Evolutionary conservation across 2,329 filamentous ascomycete species (phyloP), one percentile per base, ranked within the genome.

Genomic region (Madurella mycetomatis): DNA sequence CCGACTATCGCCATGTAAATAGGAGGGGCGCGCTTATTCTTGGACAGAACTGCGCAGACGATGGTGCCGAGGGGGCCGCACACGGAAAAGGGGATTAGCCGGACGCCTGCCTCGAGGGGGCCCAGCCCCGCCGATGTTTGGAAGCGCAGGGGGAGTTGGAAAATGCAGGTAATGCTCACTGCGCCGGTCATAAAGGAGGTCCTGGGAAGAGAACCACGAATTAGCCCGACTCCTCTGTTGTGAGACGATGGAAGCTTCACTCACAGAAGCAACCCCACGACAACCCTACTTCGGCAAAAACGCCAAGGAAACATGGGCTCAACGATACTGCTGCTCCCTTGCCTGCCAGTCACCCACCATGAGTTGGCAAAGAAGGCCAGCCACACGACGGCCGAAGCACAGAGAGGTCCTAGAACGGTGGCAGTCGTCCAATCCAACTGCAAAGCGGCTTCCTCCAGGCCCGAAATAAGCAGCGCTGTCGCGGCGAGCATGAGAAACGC

Each of bases 261-360:
- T 15, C 25, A 49, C 47, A 49, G 17, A 30, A 49, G 15, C n/a
- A 49, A n/a, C 5, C 47, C 47, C 16, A 15, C 18, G 15, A 40
- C 19, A 5, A 40, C 32, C 11, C 47, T 16, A 30, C 18, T 49
- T 34, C n/a, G 31, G 8, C n/a, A 13, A n/a, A 49, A 41, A 2
- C 47, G 47, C 47, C 47, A 49, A 8, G 47, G 47, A 25, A 49
- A 49, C 9, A 49, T 15, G 17, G 47, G 32, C 31, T 49, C 34
- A 2, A 41, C 34, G 11, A 12, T 37, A 9, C 34, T 41, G 11
- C 47, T n/a, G 11, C 34, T 18, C 11, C 34, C 34, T 12, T 30
- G 47, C 13, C 47, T 30, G 19, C 15, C 5, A 15, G 16, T 41
- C 32, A 37, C 34, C 9, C 37, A 25, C 32, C 47, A 25, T 18